Percentiles rank a stretch among this genome's conserved stretches.
Conservation (phyloP, 768 basidiomycete species). For the Lactifluus rugatus region DNA sequence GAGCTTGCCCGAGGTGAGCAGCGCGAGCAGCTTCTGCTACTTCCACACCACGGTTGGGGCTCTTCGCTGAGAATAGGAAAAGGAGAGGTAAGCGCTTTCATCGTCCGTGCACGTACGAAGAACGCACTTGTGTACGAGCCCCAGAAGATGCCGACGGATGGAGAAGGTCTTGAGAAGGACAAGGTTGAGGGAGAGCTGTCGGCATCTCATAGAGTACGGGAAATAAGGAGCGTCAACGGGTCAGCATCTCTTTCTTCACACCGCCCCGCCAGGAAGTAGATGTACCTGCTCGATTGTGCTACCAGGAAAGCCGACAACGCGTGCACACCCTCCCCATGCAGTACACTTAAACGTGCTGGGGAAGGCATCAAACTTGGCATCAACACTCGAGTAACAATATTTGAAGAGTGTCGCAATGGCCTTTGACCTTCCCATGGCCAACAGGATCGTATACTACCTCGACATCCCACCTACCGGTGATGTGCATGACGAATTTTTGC, state of each 20-base stretch:
- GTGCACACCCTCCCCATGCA: constrained; percentile 83
- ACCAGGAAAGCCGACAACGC: constrained; percentile 87
- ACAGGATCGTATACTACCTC: constrained; percentile 84
- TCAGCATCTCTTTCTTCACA: no score
- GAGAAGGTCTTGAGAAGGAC: no score
- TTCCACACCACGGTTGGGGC: not conserved
- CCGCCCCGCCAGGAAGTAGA: no score
- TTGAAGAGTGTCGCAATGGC: constrained; percentile 23
- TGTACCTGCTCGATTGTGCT: constrained; percentile 72
- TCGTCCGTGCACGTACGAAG: not conserved
- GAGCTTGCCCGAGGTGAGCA: constrained; percentile 48
- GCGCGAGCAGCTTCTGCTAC: constrained; percentile 37
- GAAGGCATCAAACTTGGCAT: not conserved
- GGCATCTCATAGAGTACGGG: no score
- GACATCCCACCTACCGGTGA: constrained; percentile 79
- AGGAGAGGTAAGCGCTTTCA: not conserved
- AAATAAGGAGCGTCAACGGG: no score
- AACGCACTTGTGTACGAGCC: constrained; percentile 64
- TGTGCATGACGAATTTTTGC: constrained; percentile 80
- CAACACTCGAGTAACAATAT: no score
- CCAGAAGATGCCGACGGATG: no score
- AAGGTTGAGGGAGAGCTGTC: no score
- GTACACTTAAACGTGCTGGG: constrained; percentile 79
- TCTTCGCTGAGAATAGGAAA: not conserved
- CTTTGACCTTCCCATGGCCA: constrained; percentile 63